phyloP scores from a whole-genome alignment of 345 rosid genomes.

The Gossypium raimondii region DNA sequence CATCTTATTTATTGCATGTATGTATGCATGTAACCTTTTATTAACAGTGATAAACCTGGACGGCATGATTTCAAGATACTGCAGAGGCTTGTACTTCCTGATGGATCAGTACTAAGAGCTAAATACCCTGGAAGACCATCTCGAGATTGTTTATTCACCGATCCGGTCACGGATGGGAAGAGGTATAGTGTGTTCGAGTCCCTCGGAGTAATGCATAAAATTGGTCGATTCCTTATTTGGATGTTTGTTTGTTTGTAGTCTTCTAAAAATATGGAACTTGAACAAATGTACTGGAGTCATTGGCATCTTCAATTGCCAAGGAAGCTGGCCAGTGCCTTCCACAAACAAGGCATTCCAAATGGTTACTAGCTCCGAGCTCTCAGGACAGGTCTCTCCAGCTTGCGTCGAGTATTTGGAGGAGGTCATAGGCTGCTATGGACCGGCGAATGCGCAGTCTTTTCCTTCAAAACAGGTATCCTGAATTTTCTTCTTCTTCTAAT shows the following conservation, averaged over 20 bases:
- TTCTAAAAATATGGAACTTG: conserved; percentile 56
- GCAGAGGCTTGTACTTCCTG: conserved; percentile 46
- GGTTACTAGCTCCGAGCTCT: conserved; percentile 16
- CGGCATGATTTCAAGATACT: conserved; percentile 51
- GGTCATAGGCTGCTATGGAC: conserved; percentile 40
- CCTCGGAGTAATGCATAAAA: not conserved
- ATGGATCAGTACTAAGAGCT: conserved; percentile 53
- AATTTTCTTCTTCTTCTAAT: not conserved
- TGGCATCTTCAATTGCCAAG: conserved; percentile 59
- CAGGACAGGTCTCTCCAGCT: conserved; percentile 35
- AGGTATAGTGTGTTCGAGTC: conserved; percentile 27
- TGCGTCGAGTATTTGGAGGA: conserved; percentile 51
- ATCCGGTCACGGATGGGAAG: conserved; percentile 50
- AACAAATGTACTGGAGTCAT: conserved; percentile 48
- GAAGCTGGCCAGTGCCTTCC: conserved; percentile 43
- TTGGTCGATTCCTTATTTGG: not conserved
- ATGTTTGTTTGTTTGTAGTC: conserved; percentile 26
- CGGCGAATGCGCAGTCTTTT: conserved; percentile 46
- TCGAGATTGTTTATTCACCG: conserved; percentile 48
- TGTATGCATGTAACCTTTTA: not conserved
- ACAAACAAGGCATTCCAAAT: conserved; percentile 14
- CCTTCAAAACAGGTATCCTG: conserved; percentile 38
- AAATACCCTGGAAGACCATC: conserved; percentile 56
- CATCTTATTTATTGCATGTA: not conserved
- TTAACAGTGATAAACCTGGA: conserved; percentile 50